phyloP scores from a whole-genome alignment of 768 basidiomycete species.

The Leccinellum luteum region DNA sequence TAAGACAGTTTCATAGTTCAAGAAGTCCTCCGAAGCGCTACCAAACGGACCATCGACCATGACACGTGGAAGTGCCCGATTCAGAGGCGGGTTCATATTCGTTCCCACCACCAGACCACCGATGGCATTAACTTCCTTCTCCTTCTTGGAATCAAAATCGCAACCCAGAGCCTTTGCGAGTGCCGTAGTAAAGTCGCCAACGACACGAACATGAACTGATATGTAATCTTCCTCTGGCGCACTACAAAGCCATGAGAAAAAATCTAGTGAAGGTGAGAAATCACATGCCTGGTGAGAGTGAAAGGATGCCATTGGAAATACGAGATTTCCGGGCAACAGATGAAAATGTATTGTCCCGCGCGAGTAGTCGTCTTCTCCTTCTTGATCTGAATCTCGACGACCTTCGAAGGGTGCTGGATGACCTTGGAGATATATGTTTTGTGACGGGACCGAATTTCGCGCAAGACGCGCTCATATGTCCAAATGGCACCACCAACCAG shows the following conservation, averaged over 20 bases:
- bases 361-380: conserved; percentile 84
- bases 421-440: conserved; percentile 92
- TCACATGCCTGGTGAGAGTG: conserved; percentile 73
- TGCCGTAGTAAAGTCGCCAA: conserved; percentile 88
- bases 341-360: conserved; percentile 92
- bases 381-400: conserved; percentile 96
- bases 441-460: conserved; percentile 89
- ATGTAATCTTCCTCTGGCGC: conserved; percentile 96
- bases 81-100: conserved; percentile 55
- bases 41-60: conserved; percentile 98
- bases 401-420: conserved; percentile 92
- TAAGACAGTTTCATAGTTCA: conserved; percentile 85
- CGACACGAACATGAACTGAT: conserved; percentile 88
- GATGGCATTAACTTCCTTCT: conserved; percentile 39
- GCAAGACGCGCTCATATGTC: conserved; percentile 84
- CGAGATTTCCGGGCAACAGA: conserved; percentile 86
- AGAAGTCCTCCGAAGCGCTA: conserved; percentile 85
- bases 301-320: conserved; percentile 99
- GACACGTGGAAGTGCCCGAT: conserved; percentile 78
- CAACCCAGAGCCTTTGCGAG: conserved; percentile 83
- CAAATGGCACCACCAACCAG: conserved; percentile 82
- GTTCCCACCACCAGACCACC: conserved; percentile 65
- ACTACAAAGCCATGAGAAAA: conserved; percentile 34
- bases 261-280: neutral
- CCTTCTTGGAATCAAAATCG: conserved; percentile 61